Percentiles rank a stretch among this genome's conserved stretches.
These are phyloP conservation scores for Pelargonium myrrhifolium DNA, from an alignment of 441 rosid genomes.

Conservation along the genomic window DNA sequence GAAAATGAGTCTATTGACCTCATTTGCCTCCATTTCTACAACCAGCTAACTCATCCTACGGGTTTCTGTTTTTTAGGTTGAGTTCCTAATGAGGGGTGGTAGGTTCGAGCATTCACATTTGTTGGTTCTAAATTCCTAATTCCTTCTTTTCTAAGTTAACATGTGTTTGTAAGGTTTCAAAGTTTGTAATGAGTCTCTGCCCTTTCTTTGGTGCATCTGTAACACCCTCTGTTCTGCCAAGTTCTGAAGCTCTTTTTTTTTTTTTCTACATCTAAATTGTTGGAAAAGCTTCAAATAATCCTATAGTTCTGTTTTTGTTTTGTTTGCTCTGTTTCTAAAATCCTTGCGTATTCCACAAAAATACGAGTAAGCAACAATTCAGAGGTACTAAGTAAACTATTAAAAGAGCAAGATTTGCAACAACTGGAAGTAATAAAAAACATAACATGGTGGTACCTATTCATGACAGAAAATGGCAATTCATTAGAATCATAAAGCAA, in stretches of 20 bases:
- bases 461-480: no score
- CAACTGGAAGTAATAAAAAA: no score
- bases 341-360: not conserved
- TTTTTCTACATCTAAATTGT: no score
- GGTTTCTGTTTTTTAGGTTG: conserved; percentile 6
- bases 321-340: not conserved
- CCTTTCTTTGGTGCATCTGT: conserved; percentile 8
- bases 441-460: no score
- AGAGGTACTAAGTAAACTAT: no score
- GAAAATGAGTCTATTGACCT: not conserved
- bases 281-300: no score
- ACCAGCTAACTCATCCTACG: conserved; percentile 3
- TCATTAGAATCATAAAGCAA: no score
- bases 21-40: not conserved
- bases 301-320: conserved; percentile 2
- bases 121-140: conserved; percentile 6
- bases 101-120: conserved; percentile 16
- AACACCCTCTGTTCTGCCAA: no score
- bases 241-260: no score
- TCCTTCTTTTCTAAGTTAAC: no score
- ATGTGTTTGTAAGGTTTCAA: no score
- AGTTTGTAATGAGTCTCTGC: not conserved
- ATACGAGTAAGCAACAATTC: not conserved
- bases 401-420: no score
- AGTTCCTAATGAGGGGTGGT: conserved; percentile 5